Evolutionary conservation across 2,329 filamentous ascomycete genomes (phyloP), one percentile per base, ranked within the genome.

Genomic region (Dactylellina parvicollis): DNA sequence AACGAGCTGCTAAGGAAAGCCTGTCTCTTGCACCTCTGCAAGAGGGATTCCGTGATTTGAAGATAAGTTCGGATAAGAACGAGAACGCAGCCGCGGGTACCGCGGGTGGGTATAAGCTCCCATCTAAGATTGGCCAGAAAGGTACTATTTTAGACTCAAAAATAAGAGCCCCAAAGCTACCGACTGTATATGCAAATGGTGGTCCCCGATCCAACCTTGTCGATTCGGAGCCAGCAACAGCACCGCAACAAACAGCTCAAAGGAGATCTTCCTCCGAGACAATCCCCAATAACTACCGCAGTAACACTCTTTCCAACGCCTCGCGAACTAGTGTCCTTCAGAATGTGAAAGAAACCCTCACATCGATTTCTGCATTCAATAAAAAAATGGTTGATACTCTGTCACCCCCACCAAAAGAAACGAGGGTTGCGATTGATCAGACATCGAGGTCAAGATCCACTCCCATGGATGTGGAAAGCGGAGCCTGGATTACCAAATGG

Each of bases 401-500:
- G 12, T 72, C 75, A 9, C 75, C 76, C 2, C 74, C 70, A 32
- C 77, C 76, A 12, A 71, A 61, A 30, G 72, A 75, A 59, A 78
- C 76, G 4, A 64, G 74, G 24, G 71, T 69, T 24, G 75, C 76
- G 18, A 75, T 78, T 34, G 61, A 67, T 26, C 75, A 73, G 24
- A 66, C 69, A 4, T 76, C 44, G 20, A 74, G 64, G 42, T 40
- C 62, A n/a, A 69, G 62, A 50, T 46, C 44, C 22, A 69, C 61
- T 26, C 64, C 75, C 57, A 49, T 46, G 76, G 59, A 77, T 16
- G 67, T 57, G 30, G 75, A 77, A 26, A 60, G 47, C 30, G 74
- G 69, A 12, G 65, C 76, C n/a, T 78, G 77, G 61, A 75, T 78
- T 57, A 77, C 76, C 9, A 92, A 93, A 79, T 95, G 91, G 91